Evolutionary conservation across 139 green algal genomes (phyloP), one percentile per base, ranked within the genome.

Genomic region (Haematococcus lacustris): DNA sequence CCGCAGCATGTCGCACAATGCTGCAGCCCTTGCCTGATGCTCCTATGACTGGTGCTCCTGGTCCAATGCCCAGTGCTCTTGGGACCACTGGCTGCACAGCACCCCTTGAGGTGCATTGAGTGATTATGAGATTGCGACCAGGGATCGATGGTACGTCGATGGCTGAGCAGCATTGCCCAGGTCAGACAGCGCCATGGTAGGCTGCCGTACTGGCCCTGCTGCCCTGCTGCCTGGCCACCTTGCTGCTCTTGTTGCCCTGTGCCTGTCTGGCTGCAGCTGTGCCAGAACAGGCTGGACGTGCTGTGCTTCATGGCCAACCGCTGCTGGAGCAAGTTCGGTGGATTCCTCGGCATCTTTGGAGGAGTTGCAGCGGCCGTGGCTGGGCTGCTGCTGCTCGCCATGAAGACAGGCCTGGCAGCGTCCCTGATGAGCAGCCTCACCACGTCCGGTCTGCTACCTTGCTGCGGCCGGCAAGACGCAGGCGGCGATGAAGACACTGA

Each of bases 301-400:
- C 50, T 74, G 6, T 83, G 78, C 68, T 83, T 78, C 35, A 41
- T 77, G 1, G 57, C n/a, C 4, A 68, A 66, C n/a, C 5, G 47
- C 4, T 83, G 78, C 78, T 83, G 78, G 78, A 41, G 68, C 25
- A 71, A 77, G 68, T 37, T 83, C 33, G 78, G 78, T 3, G 51
- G 51, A 3, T 37, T 83, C 21, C 21, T 79, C 32, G 78, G 73
- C 34, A 59, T 80, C 3, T 4, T 80, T 3, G 70, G 37, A 6
- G 75, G 75, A 4, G 65, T 51, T n/a, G 28, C 59, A 3, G 9
- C 34, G 28, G 63, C 39, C 1, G 0, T 76, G 38, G n/a, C n/a
- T n/a, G 70, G 38, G 0, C 35, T 76, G 33, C 41, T 80, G 53
- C 13, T 30, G 23, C 21, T 64, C 23, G 53, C 53, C 33, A 26